Evolutionary conservation across 2,329 filamentous ascomycete genomes (phyloP).

Genomic region (Fusarium subglutinans): DNA sequence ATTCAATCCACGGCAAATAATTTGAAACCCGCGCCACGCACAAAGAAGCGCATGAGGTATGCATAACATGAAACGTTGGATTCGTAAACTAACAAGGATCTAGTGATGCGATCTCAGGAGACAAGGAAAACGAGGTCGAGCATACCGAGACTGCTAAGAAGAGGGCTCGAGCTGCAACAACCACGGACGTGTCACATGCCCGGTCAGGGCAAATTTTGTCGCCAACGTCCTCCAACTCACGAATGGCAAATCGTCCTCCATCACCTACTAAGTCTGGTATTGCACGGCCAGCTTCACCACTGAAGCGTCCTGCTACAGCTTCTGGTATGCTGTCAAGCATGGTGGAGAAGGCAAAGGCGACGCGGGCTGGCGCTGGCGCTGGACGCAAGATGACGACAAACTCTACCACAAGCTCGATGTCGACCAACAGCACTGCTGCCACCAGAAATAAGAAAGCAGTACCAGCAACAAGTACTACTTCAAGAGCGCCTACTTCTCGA

Average conservation of each 20-base stretch:
- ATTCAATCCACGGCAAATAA: conserved; percentile 36
- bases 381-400: conserved; percentile 57
- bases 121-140: conserved; percentile 80
- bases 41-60: conserved; percentile 63
- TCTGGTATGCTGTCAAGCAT: conserved; percentile 63
- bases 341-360: conserved; percentile 69
- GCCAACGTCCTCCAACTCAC: conserved; percentile 83
- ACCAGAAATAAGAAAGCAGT: conserved; percentile 49
- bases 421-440: conserved; percentile 48
- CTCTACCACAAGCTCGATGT: conserved; percentile 56
- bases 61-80: conserved; percentile 26
- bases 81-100: conserved; percentile 38
- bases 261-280: conserved; percentile 68
- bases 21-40: conserved; percentile 39
- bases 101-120: conserved; percentile 71
- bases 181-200: conserved; percentile 50
- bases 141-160: conserved; percentile 76
- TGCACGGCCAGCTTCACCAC: conserved; percentile 67
- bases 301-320: conserved; percentile 62
- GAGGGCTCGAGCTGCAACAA: conserved; percentile 58
- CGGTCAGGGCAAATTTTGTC: conserved; percentile 74
- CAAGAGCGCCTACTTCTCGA: conserved; percentile 49
- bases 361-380: conserved; percentile 57
- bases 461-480: conserved; percentile 44
- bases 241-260: conserved; percentile 61